phyloP scores from a whole-genome alignment of 768 basidiomycete species.

The Lactifluus hygrophoroides region DNA sequence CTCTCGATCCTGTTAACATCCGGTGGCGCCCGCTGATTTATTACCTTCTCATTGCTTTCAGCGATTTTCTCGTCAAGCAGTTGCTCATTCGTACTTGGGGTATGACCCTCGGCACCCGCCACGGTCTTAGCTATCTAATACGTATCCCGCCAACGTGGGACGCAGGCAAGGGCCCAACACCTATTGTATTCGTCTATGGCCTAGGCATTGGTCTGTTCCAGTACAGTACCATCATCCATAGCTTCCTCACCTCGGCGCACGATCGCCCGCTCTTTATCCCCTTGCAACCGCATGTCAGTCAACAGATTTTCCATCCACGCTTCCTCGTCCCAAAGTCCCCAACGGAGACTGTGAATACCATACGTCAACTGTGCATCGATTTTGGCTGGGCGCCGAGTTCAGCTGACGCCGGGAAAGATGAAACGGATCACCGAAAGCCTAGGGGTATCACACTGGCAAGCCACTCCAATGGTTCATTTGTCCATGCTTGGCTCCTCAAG shows the following conservation, averaged over 20 bases:
- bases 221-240: constrained; percentile 51
- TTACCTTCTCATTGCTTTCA: constrained; percentile 43
- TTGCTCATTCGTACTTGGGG: constrained; percentile 37
- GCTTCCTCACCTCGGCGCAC: constrained; percentile 46
- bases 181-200: constrained; percentile 81
- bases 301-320: constrained; percentile 68
- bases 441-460: constrained; percentile 71
- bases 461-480: constrained; percentile 85
- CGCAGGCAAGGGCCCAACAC: constrained; percentile 45
- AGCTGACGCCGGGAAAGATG: constrained; percentile 21
- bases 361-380: constrained; percentile 48
- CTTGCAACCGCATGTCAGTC: constrained; percentile 81
- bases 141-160: constrained; percentile 65
- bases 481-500: constrained; percentile 88
- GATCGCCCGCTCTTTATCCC: constrained; percentile 70
- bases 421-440: constrained; percentile 18
- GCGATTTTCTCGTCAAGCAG: constrained; percentile 41
- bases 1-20: constrained; percentile 69
- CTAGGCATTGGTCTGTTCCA: constrained; percentile 77
- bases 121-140: constrained; percentile 76
- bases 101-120: constrained; percentile 39
- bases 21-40: constrained; percentile 57
- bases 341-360: constrained; percentile 44
- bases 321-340: constrained; percentile 68
- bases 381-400: constrained; percentile 53